Evolutionary conservation across 108 stramenopile species (phyloP).

Genomic region (Conticribra guillardii): DNA sequence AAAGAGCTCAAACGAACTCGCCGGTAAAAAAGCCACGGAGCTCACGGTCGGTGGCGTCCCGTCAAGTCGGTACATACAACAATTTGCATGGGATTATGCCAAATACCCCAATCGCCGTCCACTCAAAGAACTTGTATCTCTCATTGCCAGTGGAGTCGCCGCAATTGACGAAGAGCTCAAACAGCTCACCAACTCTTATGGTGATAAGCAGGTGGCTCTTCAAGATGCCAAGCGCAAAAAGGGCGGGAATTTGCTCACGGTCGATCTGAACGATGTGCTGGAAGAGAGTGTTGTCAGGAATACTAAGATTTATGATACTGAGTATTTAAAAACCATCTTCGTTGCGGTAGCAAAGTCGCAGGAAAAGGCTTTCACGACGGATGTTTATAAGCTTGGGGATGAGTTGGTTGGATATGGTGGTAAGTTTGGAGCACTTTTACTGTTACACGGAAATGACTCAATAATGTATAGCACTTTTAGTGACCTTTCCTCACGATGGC

Average conservation of each 20-base stretch:
- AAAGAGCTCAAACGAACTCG: slow-evolving; percentile 76
- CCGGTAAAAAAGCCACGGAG: slow-evolving; percentile 62
- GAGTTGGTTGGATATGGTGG: slow-evolving; percentile 90
- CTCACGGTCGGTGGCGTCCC: slow-evolving; percentile 87
- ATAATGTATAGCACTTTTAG: too few relatives aligned
- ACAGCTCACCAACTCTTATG: slow-evolving; percentile 78
- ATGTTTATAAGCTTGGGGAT: slow-evolving; percentile 66
- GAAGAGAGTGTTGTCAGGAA: slow-evolving; percentile 71
- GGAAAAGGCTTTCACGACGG: slow-evolving; percentile 71
- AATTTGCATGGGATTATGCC: slow-evolving; percentile 95
- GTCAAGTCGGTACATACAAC: slow-evolving; percentile 81
- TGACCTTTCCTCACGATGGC: too few relatives aligned
- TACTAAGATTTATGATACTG: slow-evolving; percentile 81
- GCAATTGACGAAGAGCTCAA: slow-evolving; percentile 93
- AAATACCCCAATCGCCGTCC: slow-evolving; percentile 92
- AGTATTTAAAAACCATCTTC: slow-evolving; percentile 91
- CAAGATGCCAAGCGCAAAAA: slow-evolving; percentile 76
- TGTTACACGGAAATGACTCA: too few relatives aligned
- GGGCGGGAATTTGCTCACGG: slow-evolving; percentile 79
- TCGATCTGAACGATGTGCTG: slow-evolving; percentile 89
- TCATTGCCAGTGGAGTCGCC: slow-evolving; percentile 78
- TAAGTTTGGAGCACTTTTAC: slow-evolving; percentile 15
- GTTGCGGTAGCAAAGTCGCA: slow-evolving; percentile 77
- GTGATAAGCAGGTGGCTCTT: slow-evolving; percentile 82
- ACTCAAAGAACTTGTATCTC: slow-evolving; percentile 82